These are phyloP conservation scores for Saccharomyces hybrid DNA, from an alignment of 1,139 yeast genomes.

Conservation along the genomic window DNA sequence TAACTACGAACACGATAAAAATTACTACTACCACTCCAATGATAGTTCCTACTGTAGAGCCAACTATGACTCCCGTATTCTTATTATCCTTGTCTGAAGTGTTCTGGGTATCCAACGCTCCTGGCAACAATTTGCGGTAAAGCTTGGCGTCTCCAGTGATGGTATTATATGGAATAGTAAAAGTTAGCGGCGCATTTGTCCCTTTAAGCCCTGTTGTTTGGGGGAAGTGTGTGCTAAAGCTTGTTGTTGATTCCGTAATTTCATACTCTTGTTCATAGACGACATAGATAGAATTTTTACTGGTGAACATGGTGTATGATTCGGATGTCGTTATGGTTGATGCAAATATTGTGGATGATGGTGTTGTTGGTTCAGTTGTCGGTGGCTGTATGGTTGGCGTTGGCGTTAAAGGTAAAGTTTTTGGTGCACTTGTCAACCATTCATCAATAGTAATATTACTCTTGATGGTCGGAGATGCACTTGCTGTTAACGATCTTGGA, in stretches of 20 bases:
- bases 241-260: conserved; percentile 8
- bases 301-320: background rate
- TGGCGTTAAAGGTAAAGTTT: too few relatives aligned
- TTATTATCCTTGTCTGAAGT: background rate
- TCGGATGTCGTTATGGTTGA: background rate
- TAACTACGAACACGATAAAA: conserved; percentile 1
- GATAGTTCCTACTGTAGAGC: conserved; percentile 5
- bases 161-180: background rate
- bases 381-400: background rate
- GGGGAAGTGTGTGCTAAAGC: conserved; percentile 8
- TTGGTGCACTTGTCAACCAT: too few relatives aligned
- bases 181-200: conserved; percentile 1
- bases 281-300: background rate
- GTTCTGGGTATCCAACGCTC: conserved; percentile 4
- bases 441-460: too few relatives aligned
- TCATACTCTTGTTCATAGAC: conserved; percentile 5
- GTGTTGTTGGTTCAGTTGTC: background rate
- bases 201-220: background rate
- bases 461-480: too few relatives aligned
- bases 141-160: conserved; percentile 6
- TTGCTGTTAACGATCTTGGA: too few relatives aligned
- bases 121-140: conserved; percentile 5
- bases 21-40: conserved; percentile 1
- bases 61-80: conserved; percentile 7
- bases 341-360: background rate